Percentiles rank a stretch among this genome's conserved stretches.
Conservation (phyloP, 768 basidiomycete genomes). For the Leucosporidium creatinivorum region DNA sequence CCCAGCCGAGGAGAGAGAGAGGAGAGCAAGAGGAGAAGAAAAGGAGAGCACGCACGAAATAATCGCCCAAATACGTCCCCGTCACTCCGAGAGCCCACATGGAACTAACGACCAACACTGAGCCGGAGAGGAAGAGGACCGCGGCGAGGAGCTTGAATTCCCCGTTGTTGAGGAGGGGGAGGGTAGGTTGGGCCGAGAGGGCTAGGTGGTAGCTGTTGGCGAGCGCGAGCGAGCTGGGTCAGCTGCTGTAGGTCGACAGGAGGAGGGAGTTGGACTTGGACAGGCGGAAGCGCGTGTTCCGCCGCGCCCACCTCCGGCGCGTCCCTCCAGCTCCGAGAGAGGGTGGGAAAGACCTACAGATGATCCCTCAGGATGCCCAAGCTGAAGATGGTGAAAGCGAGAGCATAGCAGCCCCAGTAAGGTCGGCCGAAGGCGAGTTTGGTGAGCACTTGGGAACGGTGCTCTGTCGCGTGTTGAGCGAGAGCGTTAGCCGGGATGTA, state of each 20-base stretch:
- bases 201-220: constrained; percentile 63
- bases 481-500: too few relatives aligned
- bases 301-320: too few relatives aligned
- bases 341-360: constrained; percentile 53
- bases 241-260: too few relatives aligned
- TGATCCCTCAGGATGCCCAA: constrained; percentile 79
- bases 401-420: constrained; percentile 72
- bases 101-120: constrained; percentile 75
- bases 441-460: constrained; percentile 79
- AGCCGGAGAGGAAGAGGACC: constrained; percentile 67
- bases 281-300: background rate
- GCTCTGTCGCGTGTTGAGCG: constrained; percentile 47
- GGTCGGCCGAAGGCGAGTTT: constrained; percentile 57
- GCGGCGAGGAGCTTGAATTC: constrained; percentile 49
- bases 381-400: constrained; percentile 74
- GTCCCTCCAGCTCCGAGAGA: too few relatives aligned
- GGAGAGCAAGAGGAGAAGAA: background rate
- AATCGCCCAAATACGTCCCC: constrained; percentile 67
- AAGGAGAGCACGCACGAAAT: constrained; percentile 29
- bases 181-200: constrained; percentile 64
- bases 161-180: constrained; percentile 59
- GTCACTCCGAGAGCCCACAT: constrained; percentile 89
- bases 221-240: too few relatives aligned
- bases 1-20: background rate
- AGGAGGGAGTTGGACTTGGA: too few relatives aligned